Evolutionary conservation across 1,284 basidiomycete species (phyloP).

Genomic region (Ceratobasidium sp.): DNA sequence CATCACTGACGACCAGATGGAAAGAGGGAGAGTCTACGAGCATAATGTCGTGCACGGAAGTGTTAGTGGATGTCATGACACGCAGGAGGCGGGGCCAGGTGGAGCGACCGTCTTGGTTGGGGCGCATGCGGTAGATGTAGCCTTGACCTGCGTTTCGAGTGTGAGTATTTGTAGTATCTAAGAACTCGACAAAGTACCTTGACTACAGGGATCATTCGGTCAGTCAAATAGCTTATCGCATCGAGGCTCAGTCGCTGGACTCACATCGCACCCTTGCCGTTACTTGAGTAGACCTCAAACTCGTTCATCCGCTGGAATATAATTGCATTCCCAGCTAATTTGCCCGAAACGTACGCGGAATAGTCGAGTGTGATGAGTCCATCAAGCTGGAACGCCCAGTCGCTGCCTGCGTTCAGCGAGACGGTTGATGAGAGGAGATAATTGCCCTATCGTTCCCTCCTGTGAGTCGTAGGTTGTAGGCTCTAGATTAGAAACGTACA

Average conservation of each 20-base stretch:
- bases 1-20: slow-evolving; percentile 52
- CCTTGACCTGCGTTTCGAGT: slow-evolving; percentile 16
- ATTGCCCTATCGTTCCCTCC: slow-evolving; percentile 46
- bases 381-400: slow-evolving; percentile 53
- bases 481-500: neutral
- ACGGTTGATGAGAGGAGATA: slow-evolving; percentile 52
- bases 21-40: slow-evolving; percentile 55
- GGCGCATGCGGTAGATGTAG: slow-evolving; percentile 32
- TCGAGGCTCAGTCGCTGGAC: slow-evolving; percentile 39
- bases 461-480: neutral
- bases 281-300: slow-evolving; percentile 54
- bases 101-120: slow-evolving; percentile 25
- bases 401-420: slow-evolving; percentile 49
- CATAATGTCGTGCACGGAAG: slow-evolving; percentile 54
- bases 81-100: slow-evolving; percentile 52
- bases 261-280: slow-evolving; percentile 53
- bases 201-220: neutral
- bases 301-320: slow-evolving; percentile 49
- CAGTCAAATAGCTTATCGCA: neutral
- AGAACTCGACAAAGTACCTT: slow-evolving; percentile 47
- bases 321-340: slow-evolving; percentile 14
- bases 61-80: slow-evolving; percentile 51
- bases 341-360: slow-evolving; percentile 28
- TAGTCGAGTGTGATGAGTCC: slow-evolving; percentile 51
- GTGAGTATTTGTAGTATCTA: neutral